These are phyloP conservation scores for Penicillium manginii DNA, from an alignment of 495 filamentous ascomycete species.

Conservation along the genomic window DNA sequence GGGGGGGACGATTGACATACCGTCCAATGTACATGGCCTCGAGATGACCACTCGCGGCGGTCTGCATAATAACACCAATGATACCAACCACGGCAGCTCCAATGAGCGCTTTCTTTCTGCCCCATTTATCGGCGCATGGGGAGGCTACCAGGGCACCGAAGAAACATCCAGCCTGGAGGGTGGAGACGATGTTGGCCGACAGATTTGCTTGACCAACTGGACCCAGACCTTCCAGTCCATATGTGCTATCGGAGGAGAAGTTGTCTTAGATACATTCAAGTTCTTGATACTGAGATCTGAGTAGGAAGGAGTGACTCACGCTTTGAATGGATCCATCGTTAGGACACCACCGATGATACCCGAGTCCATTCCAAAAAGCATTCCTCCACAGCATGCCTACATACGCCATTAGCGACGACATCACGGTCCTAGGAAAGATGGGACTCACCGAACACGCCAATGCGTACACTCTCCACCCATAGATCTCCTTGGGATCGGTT, in stretches of 20 bases:
- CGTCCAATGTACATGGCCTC: slow-evolving; percentile 66
- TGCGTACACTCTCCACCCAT: slow-evolving; percentile 74
- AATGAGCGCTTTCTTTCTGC: slow-evolving; percentile 57
- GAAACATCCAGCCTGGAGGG: slow-evolving; percentile 71
- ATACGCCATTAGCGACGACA: slow-evolving; percentile 10
- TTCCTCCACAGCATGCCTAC: slow-evolving; percentile 77
- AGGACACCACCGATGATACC: slow-evolving; percentile 74
- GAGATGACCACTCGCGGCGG: slow-evolving; percentile 58
- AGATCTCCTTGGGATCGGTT: slow-evolving; percentile 73
- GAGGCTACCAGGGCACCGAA: slow-evolving; percentile 63
- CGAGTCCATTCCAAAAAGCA: slow-evolving; percentile 70
- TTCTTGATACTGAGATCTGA: background rate
- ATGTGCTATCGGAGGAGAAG: slow-evolving; percentile 41
- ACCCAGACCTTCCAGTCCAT: slow-evolving; percentile 58
- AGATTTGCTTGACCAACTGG: slow-evolving; percentile 47
- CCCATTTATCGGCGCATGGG: slow-evolving; percentile 59
- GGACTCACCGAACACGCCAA: slow-evolving; percentile 69
- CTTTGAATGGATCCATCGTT: slow-evolving; percentile 63
- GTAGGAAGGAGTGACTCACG: slow-evolving; percentile 27
- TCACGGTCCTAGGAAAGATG: too few species aligned
- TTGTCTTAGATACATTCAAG: background rate
- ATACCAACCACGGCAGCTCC: slow-evolving; percentile 46
- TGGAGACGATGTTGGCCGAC: slow-evolving; percentile 59
- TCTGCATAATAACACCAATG: slow-evolving; percentile 64
- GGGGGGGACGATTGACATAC: slow-evolving; percentile 32